Conservation (phyloP, 768 basidiomycete species). For the Boletus rubropictus region DNA sequence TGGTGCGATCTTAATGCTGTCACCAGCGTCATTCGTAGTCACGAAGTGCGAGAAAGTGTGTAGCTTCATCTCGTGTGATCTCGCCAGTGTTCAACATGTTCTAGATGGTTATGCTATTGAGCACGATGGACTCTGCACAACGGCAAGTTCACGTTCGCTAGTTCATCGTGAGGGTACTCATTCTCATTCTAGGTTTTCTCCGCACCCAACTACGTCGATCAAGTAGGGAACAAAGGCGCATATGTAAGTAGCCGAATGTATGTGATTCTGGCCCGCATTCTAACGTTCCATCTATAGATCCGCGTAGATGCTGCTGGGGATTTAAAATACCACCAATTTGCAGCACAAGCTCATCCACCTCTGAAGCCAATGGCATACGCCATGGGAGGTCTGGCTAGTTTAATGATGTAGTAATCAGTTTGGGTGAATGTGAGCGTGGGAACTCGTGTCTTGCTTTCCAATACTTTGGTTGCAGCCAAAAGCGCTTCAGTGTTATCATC, state of each 20-base stretch:
- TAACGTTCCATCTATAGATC: slow-evolving; percentile 42
- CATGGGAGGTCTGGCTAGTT: slow-evolving; percentile 54
- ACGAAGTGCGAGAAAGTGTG: slow-evolving; percentile 90
- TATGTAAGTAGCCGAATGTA: slow-evolving; percentile 50
- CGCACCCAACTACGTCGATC: slow-evolving; percentile 93
- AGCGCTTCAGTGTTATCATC: slow-evolving; percentile 1
- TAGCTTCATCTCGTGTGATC: slow-evolving; percentile 6
- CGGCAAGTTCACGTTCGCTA: slow-evolving; percentile 42
- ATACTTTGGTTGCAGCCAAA: neutral
- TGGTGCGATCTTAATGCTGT: slow-evolving; percentile 89
- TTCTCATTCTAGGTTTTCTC: slow-evolving; percentile 64
- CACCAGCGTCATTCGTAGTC: slow-evolving; percentile 86
- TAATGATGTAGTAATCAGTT: slow-evolving; percentile 57
- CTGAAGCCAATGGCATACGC: slow-evolving; percentile 92
- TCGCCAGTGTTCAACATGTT: slow-evolving; percentile 3
- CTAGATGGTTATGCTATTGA: slow-evolving; percentile 91
- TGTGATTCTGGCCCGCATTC: neutral
- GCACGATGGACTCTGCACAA: slow-evolving; percentile 91
- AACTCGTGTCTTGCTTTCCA: slow-evolving; percentile 9
- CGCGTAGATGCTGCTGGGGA: slow-evolving; percentile 76
- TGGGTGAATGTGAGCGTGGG: slow-evolving; percentile 20
- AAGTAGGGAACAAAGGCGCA: slow-evolving; percentile 87
- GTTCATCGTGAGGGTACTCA: slow-evolving; percentile 9
- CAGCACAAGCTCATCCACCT: slow-evolving; percentile 81
- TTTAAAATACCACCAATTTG: slow-evolving; percentile 73